A percentile compares a stretch with the other conserved stretches of the same genome.
Conservation (phyloP, 331 rosid genomes). For the Arachis monticola region DNA sequence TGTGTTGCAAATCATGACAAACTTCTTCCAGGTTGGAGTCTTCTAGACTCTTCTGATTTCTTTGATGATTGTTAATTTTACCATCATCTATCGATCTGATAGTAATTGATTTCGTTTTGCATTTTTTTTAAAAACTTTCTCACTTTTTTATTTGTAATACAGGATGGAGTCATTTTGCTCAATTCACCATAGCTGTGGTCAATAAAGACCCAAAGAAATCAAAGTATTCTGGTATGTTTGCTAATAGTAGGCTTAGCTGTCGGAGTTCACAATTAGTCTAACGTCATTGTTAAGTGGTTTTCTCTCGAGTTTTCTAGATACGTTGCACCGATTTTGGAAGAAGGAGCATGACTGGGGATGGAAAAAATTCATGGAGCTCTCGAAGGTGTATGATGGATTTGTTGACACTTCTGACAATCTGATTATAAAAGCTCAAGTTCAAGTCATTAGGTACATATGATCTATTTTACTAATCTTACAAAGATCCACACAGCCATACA, state of each 20-base stretch:
- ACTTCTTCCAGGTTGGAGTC: constrained; percentile 90
- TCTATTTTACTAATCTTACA: constrained; percentile 8
- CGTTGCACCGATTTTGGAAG: constrained; percentile 98
- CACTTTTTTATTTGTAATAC: constrained; percentile 36
- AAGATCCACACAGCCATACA: not conserved
- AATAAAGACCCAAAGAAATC: constrained; percentile 98
- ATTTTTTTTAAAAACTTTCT: not conserved
- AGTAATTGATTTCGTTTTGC: not conserved
- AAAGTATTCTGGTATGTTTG: constrained; percentile 91
- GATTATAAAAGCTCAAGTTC: constrained; percentile 98
- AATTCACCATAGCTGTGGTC: constrained; percentile 98
- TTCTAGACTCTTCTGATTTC: constrained; percentile 19
- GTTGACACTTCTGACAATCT: constrained; percentile 89
- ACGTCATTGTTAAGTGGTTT: constrained; percentile 19
- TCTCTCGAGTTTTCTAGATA: constrained; percentile 57
- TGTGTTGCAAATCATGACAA: constrained; percentile 99
- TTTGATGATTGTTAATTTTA: constrained; percentile 23
- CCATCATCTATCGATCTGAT: constrained; percentile 30
- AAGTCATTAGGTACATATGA: constrained; percentile 85
- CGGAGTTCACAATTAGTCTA: constrained; percentile 28
- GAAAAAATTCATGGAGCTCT: constrained; percentile 97
- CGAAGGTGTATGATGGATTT: constrained; percentile 93
- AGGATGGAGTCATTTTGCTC: constrained; percentile 99
- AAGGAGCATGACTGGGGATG: constrained; percentile 99
- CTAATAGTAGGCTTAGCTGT: constrained; percentile 37